Base-by-base conservation (phyloP, 257 asterid genomes). In the Striga asiatica region DNA sequence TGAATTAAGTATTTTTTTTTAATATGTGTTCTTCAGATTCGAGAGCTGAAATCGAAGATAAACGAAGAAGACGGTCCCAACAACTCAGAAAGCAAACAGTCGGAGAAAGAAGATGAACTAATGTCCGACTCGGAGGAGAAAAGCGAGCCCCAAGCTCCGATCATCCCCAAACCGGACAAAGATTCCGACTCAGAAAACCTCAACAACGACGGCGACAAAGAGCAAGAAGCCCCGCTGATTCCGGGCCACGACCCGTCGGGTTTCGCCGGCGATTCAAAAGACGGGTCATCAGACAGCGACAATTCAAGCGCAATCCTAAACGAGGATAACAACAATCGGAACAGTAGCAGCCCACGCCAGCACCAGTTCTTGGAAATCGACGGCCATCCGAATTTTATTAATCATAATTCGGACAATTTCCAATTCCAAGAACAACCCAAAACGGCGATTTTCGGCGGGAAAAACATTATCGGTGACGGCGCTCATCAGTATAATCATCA, bases 221-320 rank as follows among this genome's bases (percentile, higher is more conserved):
- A 6, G 3, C 35, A 10, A 17, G 8, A 8, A 8, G 75, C 49
- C 39, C 68, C 10, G 21, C 60, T 2, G 35, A 41, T 41, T 7
- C n/a, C 11, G 43, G 5, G 14, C 19, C 14, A 41, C 5, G 48
- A 13, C 17, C 35, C 58, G 29, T 46, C 74, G 8, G 17, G 60
- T 50, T 76, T 80, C 12, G 58, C 65, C n/a, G n/a, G n/a, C 5
- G 92, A 83, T 66, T 54, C 75, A 14, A 86, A 83, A 72, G 86
- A 83, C 37, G 93, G 96, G 47, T 84, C 83, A 6, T 84, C 93
- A 13, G 89, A 88, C 4, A 78, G 81, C 49, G 96, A 86, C 48
- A 96, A 91, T 45, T 74, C 98, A 10, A 91, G 98, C 56, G 92
- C 96, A 1, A 80, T 91, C 50, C 61, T 87, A 74, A 84, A 86